Evolutionary conservation across 768 basidiomycete species (phyloP), one percentile per base, ranked within the genome.

Genomic region (Erythrobasidium yunnanense): DNA sequence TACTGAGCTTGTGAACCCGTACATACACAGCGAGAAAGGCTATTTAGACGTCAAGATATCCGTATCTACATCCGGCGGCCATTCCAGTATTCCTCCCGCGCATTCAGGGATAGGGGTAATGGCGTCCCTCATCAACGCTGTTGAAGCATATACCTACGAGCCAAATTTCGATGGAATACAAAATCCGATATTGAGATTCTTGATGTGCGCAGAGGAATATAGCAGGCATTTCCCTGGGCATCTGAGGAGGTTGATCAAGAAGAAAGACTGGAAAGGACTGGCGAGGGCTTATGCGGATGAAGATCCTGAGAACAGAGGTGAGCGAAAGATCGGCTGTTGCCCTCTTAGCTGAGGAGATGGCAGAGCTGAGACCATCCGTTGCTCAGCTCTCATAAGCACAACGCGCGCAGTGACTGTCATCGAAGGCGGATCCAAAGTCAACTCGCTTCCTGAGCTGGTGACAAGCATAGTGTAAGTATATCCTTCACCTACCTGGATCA

Each of bases 61-160:
- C 4, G 65, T 56, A 11, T 33, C 6, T 3, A 22, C 27, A 6
- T n/a, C 25, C 20, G 65, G 65, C 2, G 65, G 65, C 17, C 65
- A 66, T 25, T 58, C 63, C 13, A 13, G 11, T 20, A 54, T 66
- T 23, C 63, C 63, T 4, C 63, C 63, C 22, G 23, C 15, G 20
- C 63, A 66, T 45, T 55, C 63, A 13, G 63, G 56, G 8, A 66
- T 66, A 13, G 63, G 63, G 29, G 56, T 66, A 13, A 15, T 53
- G 13, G 22, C 13, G 17, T 13, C 33, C 18, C 18, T 47, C 22
- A 52, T 66, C 23, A 6, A 4, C 33, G 65, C 65, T 23, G 46
- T 66, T n/a, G 54, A 66, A 25, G 23, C 17, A 8, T 18, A 55
- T 15, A 18, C 32, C 38, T 56, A 35, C 5, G 25, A n/a, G 20